phyloP scores from a whole-genome alignment of 129 eudicot species.

The Silybum marianum region DNA sequence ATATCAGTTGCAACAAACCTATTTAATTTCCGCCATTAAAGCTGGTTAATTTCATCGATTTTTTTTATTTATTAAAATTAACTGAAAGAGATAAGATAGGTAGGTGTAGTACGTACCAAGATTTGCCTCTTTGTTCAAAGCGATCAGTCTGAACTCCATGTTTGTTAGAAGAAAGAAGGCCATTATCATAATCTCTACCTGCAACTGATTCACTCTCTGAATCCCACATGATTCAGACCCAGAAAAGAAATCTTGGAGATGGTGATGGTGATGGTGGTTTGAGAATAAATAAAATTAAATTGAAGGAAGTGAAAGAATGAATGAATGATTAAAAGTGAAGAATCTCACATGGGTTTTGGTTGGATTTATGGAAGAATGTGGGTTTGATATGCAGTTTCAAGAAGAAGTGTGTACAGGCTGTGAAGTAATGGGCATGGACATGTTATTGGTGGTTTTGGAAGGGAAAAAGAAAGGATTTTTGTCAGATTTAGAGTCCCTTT shows the following conservation, averaged over 20 bases:
- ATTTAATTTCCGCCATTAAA: constrained; percentile 6
- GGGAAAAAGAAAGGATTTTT: constrained; percentile 25
- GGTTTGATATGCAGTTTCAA: constrained; percentile 28
- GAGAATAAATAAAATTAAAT: neutral
- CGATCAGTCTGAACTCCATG: constrained; percentile 76
- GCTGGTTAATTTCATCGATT: constrained; percentile 4
- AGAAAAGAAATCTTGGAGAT: neutral
- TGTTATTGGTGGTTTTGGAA: constrained; percentile 33
- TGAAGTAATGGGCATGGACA: constrained; percentile 41
- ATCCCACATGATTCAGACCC: constrained; percentile 60
- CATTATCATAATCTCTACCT: constrained; percentile 62
- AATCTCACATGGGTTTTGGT: constrained; percentile 33
- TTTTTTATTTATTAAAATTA: neutral
- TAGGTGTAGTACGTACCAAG: constrained; percentile 54
- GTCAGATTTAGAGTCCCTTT: constrained; percentile 35
- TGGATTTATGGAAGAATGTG: constrained; percentile 36
- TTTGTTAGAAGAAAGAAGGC: constrained; percentile 52
- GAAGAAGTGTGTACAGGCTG: constrained; percentile 33
- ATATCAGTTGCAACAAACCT: constrained; percentile 94
- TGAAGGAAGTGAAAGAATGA: neutral
- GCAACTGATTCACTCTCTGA: constrained; percentile 61
- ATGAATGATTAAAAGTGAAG: constrained; percentile 28
- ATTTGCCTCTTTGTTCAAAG: constrained; percentile 89
- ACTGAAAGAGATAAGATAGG: neutral
- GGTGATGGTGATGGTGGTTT: constrained; percentile 16